Evolutionary conservation across 192 early-diverging fungal genomes (phyloP), one percentile per base, ranked within the genome.

Genomic region (Rhizoclosmatium globosum): DNA sequence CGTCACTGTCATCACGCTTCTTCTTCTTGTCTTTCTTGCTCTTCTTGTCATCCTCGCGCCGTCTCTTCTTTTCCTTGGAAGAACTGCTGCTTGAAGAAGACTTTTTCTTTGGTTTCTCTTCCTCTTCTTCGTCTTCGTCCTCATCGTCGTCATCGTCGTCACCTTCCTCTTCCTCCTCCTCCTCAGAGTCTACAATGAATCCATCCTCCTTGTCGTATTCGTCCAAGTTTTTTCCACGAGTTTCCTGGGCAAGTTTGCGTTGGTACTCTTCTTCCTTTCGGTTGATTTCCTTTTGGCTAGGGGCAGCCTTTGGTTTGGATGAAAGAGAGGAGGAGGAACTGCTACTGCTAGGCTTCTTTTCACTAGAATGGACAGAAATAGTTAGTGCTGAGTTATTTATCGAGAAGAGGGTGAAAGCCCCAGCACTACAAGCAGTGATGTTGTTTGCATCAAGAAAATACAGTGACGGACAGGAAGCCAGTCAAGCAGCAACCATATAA

Each of bases 11-110:
- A 4, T 75, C 76, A 17, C 76, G 2, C 79, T 78, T 46, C 79
- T 86, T 64, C 60, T 82, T 50, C 58, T 85, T 86, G 64, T 88
- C 66, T 9, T 77, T 83, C 70, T 78, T 80, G 69, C 77, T 84
- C 44, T 53, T 38, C 82, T 56, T 79, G 70, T 45, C 56, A 68
- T 83, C 74, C 68, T 46, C 44, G 39, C 58, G 50, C 15, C 48
- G 2, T 23, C 44, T 11, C 23, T 65, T 75, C 39, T 47, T 78
- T 9, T 41, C 43, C 80, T 53, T 58, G 23, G 62, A 59, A 23
- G 76, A 48, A 2, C 17, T 53, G 2, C 39, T 39, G 48, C 67
- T 48, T 6, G 39, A 64, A 31, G 11, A 38, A 0, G 2, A 23
- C 77, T 77, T 64, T 42, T 59, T 71, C n/a, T 62, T 17, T 31